Conservation (phyloP, 192 early-diverging fungal genomes). For the Podila epigama region DNA sequence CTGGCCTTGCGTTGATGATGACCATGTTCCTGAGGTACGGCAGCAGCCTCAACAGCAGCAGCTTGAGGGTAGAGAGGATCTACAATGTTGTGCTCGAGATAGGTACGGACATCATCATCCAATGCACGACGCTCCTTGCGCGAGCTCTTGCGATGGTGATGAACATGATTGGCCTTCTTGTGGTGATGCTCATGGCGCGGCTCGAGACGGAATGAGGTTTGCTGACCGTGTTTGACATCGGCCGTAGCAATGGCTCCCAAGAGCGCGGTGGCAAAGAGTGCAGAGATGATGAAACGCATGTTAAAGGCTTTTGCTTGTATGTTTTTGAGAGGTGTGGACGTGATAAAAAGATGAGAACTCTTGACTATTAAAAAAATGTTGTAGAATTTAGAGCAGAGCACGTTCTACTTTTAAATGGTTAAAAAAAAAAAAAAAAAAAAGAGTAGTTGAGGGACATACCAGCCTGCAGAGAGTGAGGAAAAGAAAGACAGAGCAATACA, state of each 20-base stretch:
- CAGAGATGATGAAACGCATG: conserved; percentile 44
- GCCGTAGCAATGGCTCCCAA: conserved; percentile 30
- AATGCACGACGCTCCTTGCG: conserved; percentile 17
- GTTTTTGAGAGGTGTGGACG: background rate
- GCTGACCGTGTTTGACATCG: conserved; percentile 17
- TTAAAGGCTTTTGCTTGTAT: background rate
- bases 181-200: conserved; percentile 8
- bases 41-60: background rate
- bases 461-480: background rate
- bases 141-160: conserved; percentile 2
- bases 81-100: background rate
- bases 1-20: background rate
- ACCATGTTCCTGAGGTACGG: background rate
- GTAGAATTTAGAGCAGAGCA: too few species aligned
- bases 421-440: background rate
- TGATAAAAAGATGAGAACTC: background rate
- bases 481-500: too few species aligned
- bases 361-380: too few species aligned
- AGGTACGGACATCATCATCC: background rate
- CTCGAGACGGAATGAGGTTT: conserved; percentile 30
- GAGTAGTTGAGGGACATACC: background rate
- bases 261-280: conserved; percentile 33
- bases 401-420: too few species aligned
- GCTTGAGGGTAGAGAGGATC: background rate
- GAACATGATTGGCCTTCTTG: conserved; percentile 14